Evolutionary conservation across 345 rosid genomes (phyloP).

Genomic region (Tarenaya hassleriana): DNA sequence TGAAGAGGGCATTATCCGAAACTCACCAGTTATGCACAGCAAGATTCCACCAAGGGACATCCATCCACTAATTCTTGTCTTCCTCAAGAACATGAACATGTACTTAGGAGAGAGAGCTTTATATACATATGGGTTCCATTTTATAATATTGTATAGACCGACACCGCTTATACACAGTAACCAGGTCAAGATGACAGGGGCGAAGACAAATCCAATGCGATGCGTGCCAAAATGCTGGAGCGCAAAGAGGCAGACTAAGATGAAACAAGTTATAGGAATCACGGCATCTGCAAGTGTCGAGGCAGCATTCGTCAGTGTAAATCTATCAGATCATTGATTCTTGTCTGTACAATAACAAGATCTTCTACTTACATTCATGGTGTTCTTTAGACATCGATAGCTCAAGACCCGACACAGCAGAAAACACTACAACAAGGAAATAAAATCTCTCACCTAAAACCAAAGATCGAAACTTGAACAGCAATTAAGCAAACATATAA

Average conservation of each 20-base stretch:
- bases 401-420: slow-evolving; percentile 98
- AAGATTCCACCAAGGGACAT: slow-evolving; percentile 97
- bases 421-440: slow-evolving; percentile 50
- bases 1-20: neutral
- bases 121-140: slow-evolving; percentile 82
- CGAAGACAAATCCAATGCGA: slow-evolving; percentile 82
- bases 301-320: slow-evolving; percentile 14
- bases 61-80: slow-evolving; percentile 93
- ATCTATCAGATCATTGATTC: slow-evolving; percentile 10
- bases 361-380: slow-evolving; percentile 65
- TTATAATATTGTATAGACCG: slow-evolving; percentile 79
- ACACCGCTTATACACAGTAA: slow-evolving; percentile 82
- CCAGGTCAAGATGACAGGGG: slow-evolving; percentile 83
- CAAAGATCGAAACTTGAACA: too few species aligned
- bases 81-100: slow-evolving; percentile 96
- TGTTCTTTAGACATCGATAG: slow-evolving; percentile 83
- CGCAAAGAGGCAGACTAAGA: slow-evolving; percentile 87
- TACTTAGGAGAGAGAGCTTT: slow-evolving; percentile 92
- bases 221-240: slow-evolving; percentile 99
- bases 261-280: slow-evolving; percentile 93
- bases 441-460: slow-evolving; percentile 7
- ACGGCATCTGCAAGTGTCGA: slow-evolving; percentile 70
- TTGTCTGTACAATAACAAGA: slow-evolving; percentile 9
- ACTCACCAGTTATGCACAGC: slow-evolving; percentile 87
- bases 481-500: too few species aligned